phyloP scores from a whole-genome alignment of 306 rosid genomes.

The Lathyrus sativus region DNA sequence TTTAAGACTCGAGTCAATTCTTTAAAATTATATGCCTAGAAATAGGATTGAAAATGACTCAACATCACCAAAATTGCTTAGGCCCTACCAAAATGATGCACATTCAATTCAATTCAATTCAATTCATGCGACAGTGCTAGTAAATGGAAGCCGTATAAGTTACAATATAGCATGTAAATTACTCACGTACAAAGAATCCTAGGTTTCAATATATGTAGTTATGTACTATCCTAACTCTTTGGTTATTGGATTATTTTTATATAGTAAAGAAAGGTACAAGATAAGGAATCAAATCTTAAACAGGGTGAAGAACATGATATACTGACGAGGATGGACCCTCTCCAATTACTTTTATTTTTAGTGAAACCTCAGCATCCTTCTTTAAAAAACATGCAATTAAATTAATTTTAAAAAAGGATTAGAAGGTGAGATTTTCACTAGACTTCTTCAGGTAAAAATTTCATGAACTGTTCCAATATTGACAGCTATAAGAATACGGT shows the following conservation, averaged over 20 bases:
- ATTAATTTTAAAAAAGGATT: no score
- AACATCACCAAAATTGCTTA: background rate
- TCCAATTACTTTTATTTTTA: no score
- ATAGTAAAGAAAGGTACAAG: background rate
- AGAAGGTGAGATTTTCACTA: no score
- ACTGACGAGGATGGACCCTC: no score
- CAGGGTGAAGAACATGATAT: no score
- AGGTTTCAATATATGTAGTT: background rate
- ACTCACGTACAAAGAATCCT: background rate
- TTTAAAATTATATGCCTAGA: background rate
- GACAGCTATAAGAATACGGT: no score
- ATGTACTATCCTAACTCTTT: background rate
- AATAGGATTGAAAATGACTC: background rate
- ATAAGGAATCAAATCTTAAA: background rate
- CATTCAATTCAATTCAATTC: background rate
- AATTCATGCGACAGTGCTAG: background rate
- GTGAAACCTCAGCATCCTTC: no score
- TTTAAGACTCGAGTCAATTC: no score
- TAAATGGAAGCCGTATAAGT: background rate
- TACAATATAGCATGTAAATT: background rate
- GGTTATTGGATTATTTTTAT: background rate
- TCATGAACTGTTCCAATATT: no score
- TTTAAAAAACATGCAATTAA: no score
- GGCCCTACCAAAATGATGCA: conserved; percentile 4
- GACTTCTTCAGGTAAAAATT: no score